Evolutionary conservation across 768 basidiomycete genomes (phyloP).

Genomic region (Cyathus striatus): DNA sequence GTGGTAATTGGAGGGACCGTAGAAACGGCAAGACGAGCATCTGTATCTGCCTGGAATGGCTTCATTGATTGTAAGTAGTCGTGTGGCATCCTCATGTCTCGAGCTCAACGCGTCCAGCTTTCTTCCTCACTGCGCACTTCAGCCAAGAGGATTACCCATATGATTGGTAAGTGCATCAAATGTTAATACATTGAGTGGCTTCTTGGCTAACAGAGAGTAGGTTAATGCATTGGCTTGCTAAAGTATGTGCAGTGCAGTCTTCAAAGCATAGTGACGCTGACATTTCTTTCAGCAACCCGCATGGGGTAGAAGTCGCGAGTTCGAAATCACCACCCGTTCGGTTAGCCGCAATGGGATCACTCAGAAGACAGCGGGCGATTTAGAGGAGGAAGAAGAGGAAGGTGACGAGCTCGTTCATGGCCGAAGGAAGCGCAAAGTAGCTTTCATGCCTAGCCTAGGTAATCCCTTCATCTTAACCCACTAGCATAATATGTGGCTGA

Average conservation of each 20-base stretch:
- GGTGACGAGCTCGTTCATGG: constrained; percentile 60
- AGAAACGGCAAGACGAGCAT: constrained; percentile 77
- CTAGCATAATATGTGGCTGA: constrained; percentile 7
- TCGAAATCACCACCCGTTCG: constrained; percentile 83
- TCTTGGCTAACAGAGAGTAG: constrained; percentile 29
- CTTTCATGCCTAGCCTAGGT: constrained; percentile 86
- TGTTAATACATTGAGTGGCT: too few relatives aligned
- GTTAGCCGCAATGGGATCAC: constrained; percentile 59
- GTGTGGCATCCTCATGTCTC: neutral
- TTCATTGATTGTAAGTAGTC: constrained; percentile 72
- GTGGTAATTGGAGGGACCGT: constrained; percentile 89
- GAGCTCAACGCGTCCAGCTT: constrained; percentile 38
- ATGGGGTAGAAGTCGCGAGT: constrained; percentile 84
- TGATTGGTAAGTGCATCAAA: constrained; percentile 54
- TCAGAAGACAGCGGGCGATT: constrained; percentile 66
- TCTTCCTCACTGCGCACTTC: constrained; percentile 88
- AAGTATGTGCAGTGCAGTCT: constrained; percentile 30
- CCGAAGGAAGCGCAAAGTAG: constrained; percentile 70
- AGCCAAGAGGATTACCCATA: constrained; percentile 85
- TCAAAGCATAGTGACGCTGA: constrained; percentile 6
- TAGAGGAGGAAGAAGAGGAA: constrained; percentile 66
- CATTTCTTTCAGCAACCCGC: constrained; percentile 68
- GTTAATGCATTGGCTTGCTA: constrained; percentile 88
- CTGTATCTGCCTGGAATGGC: constrained; percentile 83
- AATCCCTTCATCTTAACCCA: constrained; percentile 16